phyloP scores from a whole-genome alignment of 805 yeast genomes.

The Teunomyces stri region DNA sequence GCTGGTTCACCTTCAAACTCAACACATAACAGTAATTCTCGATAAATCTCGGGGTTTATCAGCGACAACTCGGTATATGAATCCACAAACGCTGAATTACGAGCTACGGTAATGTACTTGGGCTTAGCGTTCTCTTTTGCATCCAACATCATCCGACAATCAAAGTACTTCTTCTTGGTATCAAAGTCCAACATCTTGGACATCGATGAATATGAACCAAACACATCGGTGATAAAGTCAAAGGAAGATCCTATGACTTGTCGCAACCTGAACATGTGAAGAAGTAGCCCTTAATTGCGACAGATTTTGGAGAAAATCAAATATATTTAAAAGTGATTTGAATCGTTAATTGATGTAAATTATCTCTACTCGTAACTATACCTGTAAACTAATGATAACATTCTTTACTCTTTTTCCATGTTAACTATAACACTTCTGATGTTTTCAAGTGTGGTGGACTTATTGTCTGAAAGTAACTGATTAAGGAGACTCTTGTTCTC shows the following conservation, averaged over 20 bases:
- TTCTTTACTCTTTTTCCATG: slow-evolving; percentile 30
- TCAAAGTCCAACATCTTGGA: slow-evolving; percentile 92
- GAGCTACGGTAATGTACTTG: slow-evolving; percentile 64
- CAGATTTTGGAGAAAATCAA: too few species aligned
- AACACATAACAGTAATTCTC: slow-evolving; percentile 69
- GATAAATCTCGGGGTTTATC: slow-evolving; percentile 70
- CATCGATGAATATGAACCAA: slow-evolving; percentile 83
- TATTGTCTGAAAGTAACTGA: slow-evolving; percentile 74
- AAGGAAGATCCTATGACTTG: slow-evolving; percentile 90
- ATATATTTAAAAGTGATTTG: slow-evolving; percentile 31
- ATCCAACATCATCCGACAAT: slow-evolving; percentile 48
- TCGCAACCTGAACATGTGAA: slow-evolving; percentile 72
- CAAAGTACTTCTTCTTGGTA: slow-evolving; percentile 84
- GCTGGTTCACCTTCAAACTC: slow-evolving; percentile 91
- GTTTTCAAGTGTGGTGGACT: slow-evolving; percentile 39
- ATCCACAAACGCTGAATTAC: slow-evolving; percentile 90
- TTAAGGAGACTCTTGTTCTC: slow-evolving; percentile 60
- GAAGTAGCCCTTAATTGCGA: too few species aligned
- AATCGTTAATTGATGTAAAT: slow-evolving; percentile 69
- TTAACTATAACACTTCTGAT: too few species aligned
- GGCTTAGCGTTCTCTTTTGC: slow-evolving; percentile 43
- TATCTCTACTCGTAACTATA: slow-evolving; percentile 64
- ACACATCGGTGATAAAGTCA: slow-evolving; percentile 94
- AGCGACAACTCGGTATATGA: slow-evolving; percentile 80
- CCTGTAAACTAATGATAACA: slow-evolving; percentile 72